Conservation (phyloP, 148 eudicot species). For the Rheum nobile region DNA sequence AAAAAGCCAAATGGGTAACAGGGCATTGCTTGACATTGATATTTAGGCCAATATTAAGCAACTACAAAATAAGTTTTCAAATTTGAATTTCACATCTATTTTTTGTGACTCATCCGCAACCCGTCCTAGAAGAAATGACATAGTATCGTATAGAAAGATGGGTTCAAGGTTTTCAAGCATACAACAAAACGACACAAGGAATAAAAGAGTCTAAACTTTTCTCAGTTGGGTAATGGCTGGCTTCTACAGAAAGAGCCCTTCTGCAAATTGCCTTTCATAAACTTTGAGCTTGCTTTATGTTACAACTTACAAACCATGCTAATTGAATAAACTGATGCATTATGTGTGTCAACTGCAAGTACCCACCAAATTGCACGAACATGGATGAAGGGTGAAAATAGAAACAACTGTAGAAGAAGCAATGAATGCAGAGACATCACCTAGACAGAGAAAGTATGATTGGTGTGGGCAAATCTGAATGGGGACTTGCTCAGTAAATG, state of each 20-base stretch:
- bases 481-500: background rate
- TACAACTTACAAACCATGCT: no score
- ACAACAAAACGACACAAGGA: background rate
- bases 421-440: conserved; percentile 5
- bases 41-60: background rate
- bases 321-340: background rate
- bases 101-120: background rate
- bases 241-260: background rate
- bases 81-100: background rate
- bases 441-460: background rate
- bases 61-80: background rate
- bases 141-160: background rate
- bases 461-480: conserved; percentile 4
- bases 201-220: background rate
- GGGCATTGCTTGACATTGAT: background rate
- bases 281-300: background rate
- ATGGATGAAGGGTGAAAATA: conserved; percentile 4
- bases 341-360: no score
- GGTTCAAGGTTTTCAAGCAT: background rate
- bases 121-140: background rate
- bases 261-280: background rate
- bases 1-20: background rate
- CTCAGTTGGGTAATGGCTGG: conserved; percentile 2
- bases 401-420: background rate
- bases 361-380: no score